Evolutionary conservation across 208 protist genomes (phyloP).

Genomic region (Leishmania lainsoni): DNA sequence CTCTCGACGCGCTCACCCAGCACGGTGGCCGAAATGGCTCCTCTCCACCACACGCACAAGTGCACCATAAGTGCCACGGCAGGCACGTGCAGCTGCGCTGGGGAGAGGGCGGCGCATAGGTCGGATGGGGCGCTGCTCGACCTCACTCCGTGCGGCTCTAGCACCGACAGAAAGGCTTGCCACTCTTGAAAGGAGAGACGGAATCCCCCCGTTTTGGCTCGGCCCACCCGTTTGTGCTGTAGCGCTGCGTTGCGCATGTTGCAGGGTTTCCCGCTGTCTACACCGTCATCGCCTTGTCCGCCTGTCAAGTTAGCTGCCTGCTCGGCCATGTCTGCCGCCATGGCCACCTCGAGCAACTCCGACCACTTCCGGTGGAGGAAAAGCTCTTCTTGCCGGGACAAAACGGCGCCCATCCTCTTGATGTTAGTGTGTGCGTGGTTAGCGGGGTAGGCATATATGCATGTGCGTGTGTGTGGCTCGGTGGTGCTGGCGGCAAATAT

Average conservation of each 20-base stretch:
- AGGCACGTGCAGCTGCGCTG: constrained; percentile 45
- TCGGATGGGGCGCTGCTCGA: constrained; percentile 41
- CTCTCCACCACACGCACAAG: constrained; percentile 57
- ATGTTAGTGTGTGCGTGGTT: neutral
- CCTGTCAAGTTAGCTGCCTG: neutral
- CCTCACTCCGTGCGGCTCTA: constrained; percentile 27
- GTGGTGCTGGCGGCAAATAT: neutral
- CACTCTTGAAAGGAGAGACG: constrained; percentile 70
- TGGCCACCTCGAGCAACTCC: constrained; percentile 61
- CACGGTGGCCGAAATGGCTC: constrained; percentile 26
- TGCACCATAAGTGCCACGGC: constrained; percentile 68
- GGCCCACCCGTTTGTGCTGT: neutral
- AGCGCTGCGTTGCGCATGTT: neutral
- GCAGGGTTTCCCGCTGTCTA: neutral
- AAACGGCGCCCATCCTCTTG: constrained; percentile 48
- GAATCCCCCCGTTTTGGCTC: constrained; percentile 36
- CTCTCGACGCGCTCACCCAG: constrained; percentile 38
- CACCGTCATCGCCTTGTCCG: neutral
- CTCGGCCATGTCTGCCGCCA: constrained; percentile 35
- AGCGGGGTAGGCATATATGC: neutral
- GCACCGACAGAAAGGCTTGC: constrained; percentile 63
- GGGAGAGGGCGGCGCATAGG: constrained; percentile 34
- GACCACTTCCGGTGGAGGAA: constrained; percentile 62
- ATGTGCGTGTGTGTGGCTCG: constrained; percentile 2
- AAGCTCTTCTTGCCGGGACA: constrained; percentile 76